These are phyloP conservation scores for Setaria viridis DNA, from an alignment of 202 grass and related monocot species.

Conservation along the genomic window DNA sequence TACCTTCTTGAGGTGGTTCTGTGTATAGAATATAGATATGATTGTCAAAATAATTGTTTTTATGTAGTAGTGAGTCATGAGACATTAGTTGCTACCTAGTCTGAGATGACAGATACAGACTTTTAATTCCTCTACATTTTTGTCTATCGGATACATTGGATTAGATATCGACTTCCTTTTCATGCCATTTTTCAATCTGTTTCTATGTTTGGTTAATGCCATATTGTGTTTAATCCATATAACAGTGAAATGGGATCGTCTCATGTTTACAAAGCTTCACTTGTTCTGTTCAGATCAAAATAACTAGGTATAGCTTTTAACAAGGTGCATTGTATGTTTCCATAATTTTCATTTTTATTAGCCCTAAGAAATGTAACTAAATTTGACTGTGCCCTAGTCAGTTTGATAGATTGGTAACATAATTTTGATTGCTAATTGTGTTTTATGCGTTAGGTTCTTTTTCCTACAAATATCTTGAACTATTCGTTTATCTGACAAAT, in stretches of 20 bases:
- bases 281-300: not conserved
- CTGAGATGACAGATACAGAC: not conserved
- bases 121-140: not conserved
- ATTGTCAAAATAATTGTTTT: not conserved
- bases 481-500: not conserved
- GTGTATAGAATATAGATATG: not conserved
- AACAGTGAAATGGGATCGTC: not conserved
- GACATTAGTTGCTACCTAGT: not conserved
- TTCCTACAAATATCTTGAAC: not conserved
- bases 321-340: conserved; percentile 5
- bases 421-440: not conserved
- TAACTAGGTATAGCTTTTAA: not conserved
- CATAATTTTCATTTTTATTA: not conserved
- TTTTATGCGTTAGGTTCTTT: not conserved
- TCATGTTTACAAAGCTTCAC: not conserved
- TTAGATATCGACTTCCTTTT: not conserved
- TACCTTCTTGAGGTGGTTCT: not conserved
- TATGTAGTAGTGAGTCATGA: not conserved
- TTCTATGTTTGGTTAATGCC: not conserved
- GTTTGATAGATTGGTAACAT: not conserved
- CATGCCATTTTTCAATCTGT: not conserved
- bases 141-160: not conserved
- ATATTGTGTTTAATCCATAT: too few relatives aligned
- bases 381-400: not conserved
- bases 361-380: not conserved